These are phyloP conservation scores for Pleurotus giganteus DNA, from an alignment of 768 basidiomycete genomes.

Conservation along the genomic window DNA sequence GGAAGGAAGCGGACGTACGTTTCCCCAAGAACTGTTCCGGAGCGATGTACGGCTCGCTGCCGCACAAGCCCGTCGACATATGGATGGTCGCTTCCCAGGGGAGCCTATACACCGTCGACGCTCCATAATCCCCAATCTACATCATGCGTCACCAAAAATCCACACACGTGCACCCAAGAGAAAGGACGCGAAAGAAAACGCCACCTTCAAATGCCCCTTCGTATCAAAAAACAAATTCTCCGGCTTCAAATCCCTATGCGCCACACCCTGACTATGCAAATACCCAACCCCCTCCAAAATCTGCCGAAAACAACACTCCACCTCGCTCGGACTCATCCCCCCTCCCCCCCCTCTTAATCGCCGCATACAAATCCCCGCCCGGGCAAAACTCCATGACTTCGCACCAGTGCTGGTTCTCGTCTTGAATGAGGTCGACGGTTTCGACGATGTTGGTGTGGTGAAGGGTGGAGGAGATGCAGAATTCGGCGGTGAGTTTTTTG, in stretches of 20 bases:
- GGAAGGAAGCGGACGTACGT: constrained; percentile 60
- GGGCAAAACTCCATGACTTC: constrained; percentile 99
- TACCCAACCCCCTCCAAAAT: constrained; percentile 87
- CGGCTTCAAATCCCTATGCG: constrained; percentile 97
- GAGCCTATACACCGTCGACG: constrained; percentile 97
- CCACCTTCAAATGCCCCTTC: constrained; percentile 93
- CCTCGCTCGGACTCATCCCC: constrained; percentile 84
- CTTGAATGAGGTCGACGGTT: constrained; percentile 99
- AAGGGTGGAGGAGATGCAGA: constrained; percentile 95
- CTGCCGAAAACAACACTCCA: constrained; percentile 98
- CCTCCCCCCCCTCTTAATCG: constrained; percentile 97
- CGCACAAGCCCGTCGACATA: constrained; percentile 95
- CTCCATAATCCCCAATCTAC: constrained; percentile 97
- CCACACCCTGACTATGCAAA: constrained; percentile 94
- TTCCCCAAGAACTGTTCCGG: constrained; percentile 96
- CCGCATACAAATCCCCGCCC: constrained; percentile 96
- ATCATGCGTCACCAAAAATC: background rate
- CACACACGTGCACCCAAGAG: background rate
- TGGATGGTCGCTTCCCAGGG: constrained; percentile 98
- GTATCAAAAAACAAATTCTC: constrained; percentile 96
- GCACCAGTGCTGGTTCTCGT: constrained; percentile 95
- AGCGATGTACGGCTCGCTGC: constrained; percentile 98
- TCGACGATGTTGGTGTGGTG: constrained; percentile 96
- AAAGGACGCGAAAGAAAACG: constrained; percentile 21
- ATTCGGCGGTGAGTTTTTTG: constrained; percentile 99